Evolutionary conservation across 2,329 filamentous ascomycete genomes (phyloP).

Genomic region (Penicillium oxalicum): DNA sequence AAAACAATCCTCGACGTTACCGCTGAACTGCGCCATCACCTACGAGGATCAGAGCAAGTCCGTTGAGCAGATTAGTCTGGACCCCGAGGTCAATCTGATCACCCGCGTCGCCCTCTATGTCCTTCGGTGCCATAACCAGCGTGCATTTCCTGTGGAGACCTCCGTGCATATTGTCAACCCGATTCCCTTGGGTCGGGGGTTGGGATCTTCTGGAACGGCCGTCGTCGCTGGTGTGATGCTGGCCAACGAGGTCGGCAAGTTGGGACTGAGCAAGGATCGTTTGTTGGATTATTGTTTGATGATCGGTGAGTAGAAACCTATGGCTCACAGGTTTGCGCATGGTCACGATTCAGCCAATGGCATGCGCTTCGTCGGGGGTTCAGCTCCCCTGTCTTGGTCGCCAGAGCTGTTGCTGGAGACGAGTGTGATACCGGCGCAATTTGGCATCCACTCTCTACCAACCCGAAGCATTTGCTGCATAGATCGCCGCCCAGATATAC

Average conservation of each 20-base stretch:
- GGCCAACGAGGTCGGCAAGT: slow-evolving; percentile 77
- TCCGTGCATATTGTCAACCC: slow-evolving; percentile 93
- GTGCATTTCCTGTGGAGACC: slow-evolving; percentile 76
- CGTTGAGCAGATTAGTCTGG: slow-evolving; percentile 67
- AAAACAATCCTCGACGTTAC: slow-evolving; percentile 30
- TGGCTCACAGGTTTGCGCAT: too few relatives aligned
- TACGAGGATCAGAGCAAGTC: slow-evolving; percentile 79
- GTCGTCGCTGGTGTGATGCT: slow-evolving; percentile 94
- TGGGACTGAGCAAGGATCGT: slow-evolving; percentile 70
- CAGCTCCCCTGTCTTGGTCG: too few relatives aligned
- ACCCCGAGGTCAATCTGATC: slow-evolving; percentile 84
- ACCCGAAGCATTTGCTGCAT: too few relatives aligned
- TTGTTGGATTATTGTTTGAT: slow-evolving; percentile 95
- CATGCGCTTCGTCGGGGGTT: too few relatives aligned
- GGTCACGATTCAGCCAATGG: too few relatives aligned
- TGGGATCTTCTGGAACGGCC: slow-evolving; percentile 92
- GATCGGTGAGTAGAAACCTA: slow-evolving; percentile 60
- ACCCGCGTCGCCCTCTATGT: slow-evolving; percentile 93
- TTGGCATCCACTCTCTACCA: too few relatives aligned
- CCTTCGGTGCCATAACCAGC: slow-evolving; percentile 81
- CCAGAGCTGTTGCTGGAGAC: too few relatives aligned
- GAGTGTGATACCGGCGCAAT: too few relatives aligned
- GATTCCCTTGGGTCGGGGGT: slow-evolving; percentile 83
- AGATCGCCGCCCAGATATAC: background rate
- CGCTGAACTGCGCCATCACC: slow-evolving; percentile 69